Percentiles rank a stretch among this genome's conserved stretches.
Conservation (phyloP, 257 asterid species). For the Nicotiana paniculata region DNA sequence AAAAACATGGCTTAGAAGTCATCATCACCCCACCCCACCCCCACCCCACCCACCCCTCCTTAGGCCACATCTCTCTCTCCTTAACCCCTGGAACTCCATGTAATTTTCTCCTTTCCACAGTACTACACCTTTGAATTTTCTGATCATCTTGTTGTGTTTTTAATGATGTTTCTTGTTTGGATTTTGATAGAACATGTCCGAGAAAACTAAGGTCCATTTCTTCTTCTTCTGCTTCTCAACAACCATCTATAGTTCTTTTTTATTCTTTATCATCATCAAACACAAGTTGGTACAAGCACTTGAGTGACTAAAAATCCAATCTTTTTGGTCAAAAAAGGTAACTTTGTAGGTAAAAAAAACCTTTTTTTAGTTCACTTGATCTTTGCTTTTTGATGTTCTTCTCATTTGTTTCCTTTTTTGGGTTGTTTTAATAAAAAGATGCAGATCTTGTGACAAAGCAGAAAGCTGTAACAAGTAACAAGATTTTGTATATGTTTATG, state of each 20-base stretch:
- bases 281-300: conserved; percentile 11
- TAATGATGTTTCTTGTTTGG: too few species aligned
- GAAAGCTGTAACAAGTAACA: too few species aligned
- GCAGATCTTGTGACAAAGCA: neutral
- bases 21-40: conserved; percentile 23
- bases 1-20: conserved; percentile 50
- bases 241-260: too few species aligned
- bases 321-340: conserved; percentile 21
- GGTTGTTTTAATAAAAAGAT: conserved; percentile 1
- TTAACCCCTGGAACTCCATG: conserved; percentile 5
- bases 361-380: conserved; percentile 13
- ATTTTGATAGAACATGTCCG: neutral
- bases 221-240: neutral
- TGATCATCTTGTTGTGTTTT: too few species aligned
- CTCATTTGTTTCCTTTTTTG: conserved; percentile 2
- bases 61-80: neutral
- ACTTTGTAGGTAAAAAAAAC: conserved; percentile 1
- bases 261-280: neutral
- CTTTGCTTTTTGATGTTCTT: conserved; percentile 14
- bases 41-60: neutral
- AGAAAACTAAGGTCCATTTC: neutral
- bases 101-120: neutral
- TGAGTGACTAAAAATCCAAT: conserved; percentile 21
- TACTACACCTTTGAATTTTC: too few species aligned
- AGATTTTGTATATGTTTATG: neutral